Evolutionary conservation across 1,284 basidiomycete species (phyloP).

Genomic region (Malassezia dermatis): DNA sequence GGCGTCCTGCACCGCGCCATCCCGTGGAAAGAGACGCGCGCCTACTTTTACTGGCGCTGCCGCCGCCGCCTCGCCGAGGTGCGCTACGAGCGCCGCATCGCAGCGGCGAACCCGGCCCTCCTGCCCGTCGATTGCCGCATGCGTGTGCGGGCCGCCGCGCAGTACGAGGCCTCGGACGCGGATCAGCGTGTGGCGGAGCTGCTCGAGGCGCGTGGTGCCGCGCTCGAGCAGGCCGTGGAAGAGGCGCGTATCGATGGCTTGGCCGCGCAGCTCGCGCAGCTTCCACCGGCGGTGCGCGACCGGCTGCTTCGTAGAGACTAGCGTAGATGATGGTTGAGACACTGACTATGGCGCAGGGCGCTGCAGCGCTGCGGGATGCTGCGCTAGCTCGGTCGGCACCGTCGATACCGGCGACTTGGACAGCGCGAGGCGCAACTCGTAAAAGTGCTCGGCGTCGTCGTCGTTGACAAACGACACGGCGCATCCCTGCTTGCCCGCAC

Average conservation of each 20-base stretch:
- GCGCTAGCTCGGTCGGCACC: slow-evolving; percentile 27
- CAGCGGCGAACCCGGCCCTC: slow-evolving; percentile 41
- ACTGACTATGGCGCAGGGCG: background rate
- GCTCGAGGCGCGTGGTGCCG: slow-evolving; percentile 32
- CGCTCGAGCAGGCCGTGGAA: slow-evolving; percentile 29
- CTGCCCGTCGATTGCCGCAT: slow-evolving; percentile 31
- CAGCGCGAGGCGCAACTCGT: slow-evolving; percentile 38
- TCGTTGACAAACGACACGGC: slow-evolving; percentile 92
- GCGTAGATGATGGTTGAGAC: too few species aligned
- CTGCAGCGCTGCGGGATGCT: slow-evolving; percentile 35
- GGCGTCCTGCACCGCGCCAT: slow-evolving; percentile 67
- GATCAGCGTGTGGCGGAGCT: slow-evolving; percentile 32
- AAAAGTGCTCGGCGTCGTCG: slow-evolving; percentile 86
- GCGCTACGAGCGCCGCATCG: slow-evolving; percentile 26
- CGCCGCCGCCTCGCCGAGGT: slow-evolving; percentile 53
- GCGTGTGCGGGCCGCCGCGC: slow-evolving; percentile 24
- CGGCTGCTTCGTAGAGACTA: slow-evolving; percentile 13
- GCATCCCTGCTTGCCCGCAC: slow-evolving; percentile 84
- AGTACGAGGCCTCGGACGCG: slow-evolving; percentile 25
- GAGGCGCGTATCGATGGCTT: slow-evolving; percentile 32
- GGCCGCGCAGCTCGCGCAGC: slow-evolving; percentile 31
- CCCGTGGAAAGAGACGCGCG: slow-evolving; percentile 62
- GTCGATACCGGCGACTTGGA: slow-evolving; percentile 31
- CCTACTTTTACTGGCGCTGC: slow-evolving; percentile 87
- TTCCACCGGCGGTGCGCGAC: slow-evolving; percentile 32